Evolutionary conservation across 2,329 filamentous ascomycete genomes (phyloP), one percentile per base, ranked within the genome.

Genomic region (Colletotrichum zoysiae): DNA sequence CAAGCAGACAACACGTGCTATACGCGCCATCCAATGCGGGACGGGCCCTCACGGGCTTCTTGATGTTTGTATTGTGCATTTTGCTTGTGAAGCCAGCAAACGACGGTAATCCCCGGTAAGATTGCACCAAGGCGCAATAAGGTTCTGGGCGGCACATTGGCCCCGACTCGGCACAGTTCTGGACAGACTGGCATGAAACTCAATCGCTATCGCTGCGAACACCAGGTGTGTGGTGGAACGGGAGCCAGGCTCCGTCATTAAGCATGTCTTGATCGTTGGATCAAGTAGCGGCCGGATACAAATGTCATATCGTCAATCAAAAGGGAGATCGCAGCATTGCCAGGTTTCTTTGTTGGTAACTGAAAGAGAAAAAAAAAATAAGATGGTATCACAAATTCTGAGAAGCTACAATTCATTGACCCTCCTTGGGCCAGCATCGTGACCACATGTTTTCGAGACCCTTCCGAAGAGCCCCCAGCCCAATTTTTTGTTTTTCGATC

Each of bases 351-450:
- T 61, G 44, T 62, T 67, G 20, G 51, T 42, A 26, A 35, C 50
- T n/a, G n/a, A n/a, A n/a, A n/a, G n/a, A 57, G 50, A 26, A 26
- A 26, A 26, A 26, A 67, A 67, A 33, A 63, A 61, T 56, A 61
- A 33, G 61, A 61, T 67, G 68, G 68, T 70, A 67, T 67, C 68
- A 67, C 67, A 56, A 50, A 35, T 57, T 58, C 40, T 48, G 38
- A 35, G n/a, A 50, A 38, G 38, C n/a, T 46, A 50, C 20, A 44
- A 8, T 23, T 55, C 38, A 23, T 60, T 40, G 20, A 38, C 3
- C 6, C 46, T 50, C 62, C 33, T 42, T 40, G 46, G 44, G 12
- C 14, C 30, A n/a, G 5, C 30, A 50, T 38, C 46, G 26, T 42
- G 60, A 30, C 42, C 59, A 23, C 42, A 33, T 44, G 11, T 35